phyloP scores from a whole-genome alignment of 129 eudicot species.

The Pulicaria dysenterica region DNA sequence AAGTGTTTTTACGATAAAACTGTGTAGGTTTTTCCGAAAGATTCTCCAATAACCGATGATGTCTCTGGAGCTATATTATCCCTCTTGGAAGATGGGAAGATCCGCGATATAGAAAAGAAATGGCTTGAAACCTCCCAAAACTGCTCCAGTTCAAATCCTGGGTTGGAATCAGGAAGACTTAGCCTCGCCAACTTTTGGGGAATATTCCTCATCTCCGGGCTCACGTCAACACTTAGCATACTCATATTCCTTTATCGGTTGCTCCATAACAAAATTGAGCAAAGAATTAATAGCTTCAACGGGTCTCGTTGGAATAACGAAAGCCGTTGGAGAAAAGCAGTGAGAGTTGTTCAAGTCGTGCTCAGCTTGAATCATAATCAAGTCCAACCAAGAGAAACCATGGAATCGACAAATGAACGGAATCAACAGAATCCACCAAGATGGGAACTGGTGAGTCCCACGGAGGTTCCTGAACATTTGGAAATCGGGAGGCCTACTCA shows the following conservation, averaged over 20 bases:
- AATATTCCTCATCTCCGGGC: conserved; percentile 45
- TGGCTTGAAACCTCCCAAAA: conserved; percentile 38
- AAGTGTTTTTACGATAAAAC: conserved; percentile 16
- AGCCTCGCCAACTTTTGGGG: conserved; percentile 58
- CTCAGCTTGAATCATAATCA: conserved; percentile 28
- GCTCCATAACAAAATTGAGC: conserved; percentile 34
- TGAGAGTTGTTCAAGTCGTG: conserved; percentile 17
- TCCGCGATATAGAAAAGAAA: conserved; percentile 31
- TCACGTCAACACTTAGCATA: conserved; percentile 45
- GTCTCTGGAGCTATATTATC: conserved; percentile 52
- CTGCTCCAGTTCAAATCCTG: conserved; percentile 33
- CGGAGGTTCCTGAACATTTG: conserved; percentile 38
- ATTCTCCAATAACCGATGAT: conserved; percentile 55
- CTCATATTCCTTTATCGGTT: conserved; percentile 41
- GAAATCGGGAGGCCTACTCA: conserved; percentile 43
- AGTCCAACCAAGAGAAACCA: conserved; percentile 18
- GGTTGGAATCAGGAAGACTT: conserved; percentile 37
- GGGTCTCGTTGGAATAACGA: conserved; percentile 13
- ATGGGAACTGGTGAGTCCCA: conserved; percentile 40
- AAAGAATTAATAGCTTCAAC: conserved; percentile 34
- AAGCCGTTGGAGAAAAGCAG: conserved; percentile 33
- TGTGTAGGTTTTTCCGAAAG: conserved; percentile 54
- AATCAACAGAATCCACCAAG: conserved; percentile 5
- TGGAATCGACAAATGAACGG: conserved; percentile 10
- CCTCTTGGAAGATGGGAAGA: conserved; percentile 43